Base-by-base conservation (phyloP, 768 basidiomycete genomes). In the Lactarius hengduanensis region DNA sequence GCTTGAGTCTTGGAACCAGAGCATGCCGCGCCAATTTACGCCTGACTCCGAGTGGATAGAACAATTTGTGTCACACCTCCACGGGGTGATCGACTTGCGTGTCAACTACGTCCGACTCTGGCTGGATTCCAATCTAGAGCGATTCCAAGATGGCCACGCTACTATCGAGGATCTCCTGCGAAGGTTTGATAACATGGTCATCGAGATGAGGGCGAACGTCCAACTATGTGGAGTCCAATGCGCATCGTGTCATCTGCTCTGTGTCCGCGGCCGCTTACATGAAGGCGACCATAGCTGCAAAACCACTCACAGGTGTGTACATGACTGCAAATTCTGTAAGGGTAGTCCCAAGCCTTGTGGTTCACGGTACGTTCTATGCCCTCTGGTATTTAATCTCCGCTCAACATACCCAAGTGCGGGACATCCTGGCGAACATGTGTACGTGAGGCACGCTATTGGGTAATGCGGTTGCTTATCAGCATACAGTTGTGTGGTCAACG, bases 391-490 rank as follows among this genome's bases (percentile, higher is more conserved):
- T 38, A 32, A 20, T 20, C 13, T 34, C 9, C 4, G 32, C 63
- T 59, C 3, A 40, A n/a, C 36, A 2, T 3, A n/a, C 2, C 8
- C 40, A 66, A 87, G 86, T n/a, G 86, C 85, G 36, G 87, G 86
- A 0, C 86, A 88, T 66, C 72, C 79, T 26, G 84, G 83, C 16
- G 77, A 75, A 11, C 86, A 87, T 68, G 78, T 85, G 86, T 86
- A 72, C 59, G 81, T 63, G 36, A 36, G 16, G 16, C 18, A 13
- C 3, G 9, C 20, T 15, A 3, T 3, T 6, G 10, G 16, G 22
- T n/a, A 22, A n/a, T 43, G 4, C 8, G 13, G 8, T 26, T 58
- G 10, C 57, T 67, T 18, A 63, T 54, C 56, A 8, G n/a, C 9
- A 2, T 36, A 40, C 30, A 88, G 87, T 60, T 88, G 86, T 67